Base-by-base conservation (phyloP, 371 early-diverging fungal genomes). In the Actinomortierella wolfii region DNA sequence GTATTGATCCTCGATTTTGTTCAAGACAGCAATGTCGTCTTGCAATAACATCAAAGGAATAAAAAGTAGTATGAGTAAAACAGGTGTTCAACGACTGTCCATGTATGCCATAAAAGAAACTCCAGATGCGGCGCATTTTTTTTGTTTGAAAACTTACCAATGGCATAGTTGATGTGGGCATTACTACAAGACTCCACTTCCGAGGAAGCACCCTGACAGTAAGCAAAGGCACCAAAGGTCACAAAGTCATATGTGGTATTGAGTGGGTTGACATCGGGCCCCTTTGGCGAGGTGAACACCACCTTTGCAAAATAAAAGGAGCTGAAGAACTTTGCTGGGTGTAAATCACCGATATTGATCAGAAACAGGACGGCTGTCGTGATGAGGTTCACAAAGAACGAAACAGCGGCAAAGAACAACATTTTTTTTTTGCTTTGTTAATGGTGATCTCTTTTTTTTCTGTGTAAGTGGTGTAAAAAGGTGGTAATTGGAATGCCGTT, bases 241-340 rank as follows among this genome's bases (percentile, higher is more conserved):
- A 18, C 45, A 20, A 45, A 18, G 45, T 45, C 18, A 11, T 6
- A 34, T 34, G 34, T 34, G 34, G 11, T 4, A 34, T 34, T 34
- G 34, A 34, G 34, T 6, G 34, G 34, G 7, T 47, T 47, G 11
- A 9, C 21, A 45, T n/a, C 20, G 4, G 5, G 5, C 17, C 45
- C 20, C 45, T 20, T n/a, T 4, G 8, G 8, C 21, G 18, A 24
- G 21, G 11, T 18, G 47, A 20, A 9, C 9, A 15, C 42, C 59
- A 64, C 71, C 62, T 65, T 71, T 29, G 61, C 54, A 23, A 71
- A 42, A 49, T 71, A 48, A 52, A 65, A 71, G 5, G 59, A 24
- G 23, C 65, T 58, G 17, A 65, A 71, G 48, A 61, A 64, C 8
- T 48, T 42, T 15, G 57, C 48, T 1, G 58, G 45, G 26, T 45